A percentile compares a stretch with the other conserved stretches of the same genome.
phyloP scores from a whole-genome alignment of 148 eudicot species.

The Cornus kousa region DNA sequence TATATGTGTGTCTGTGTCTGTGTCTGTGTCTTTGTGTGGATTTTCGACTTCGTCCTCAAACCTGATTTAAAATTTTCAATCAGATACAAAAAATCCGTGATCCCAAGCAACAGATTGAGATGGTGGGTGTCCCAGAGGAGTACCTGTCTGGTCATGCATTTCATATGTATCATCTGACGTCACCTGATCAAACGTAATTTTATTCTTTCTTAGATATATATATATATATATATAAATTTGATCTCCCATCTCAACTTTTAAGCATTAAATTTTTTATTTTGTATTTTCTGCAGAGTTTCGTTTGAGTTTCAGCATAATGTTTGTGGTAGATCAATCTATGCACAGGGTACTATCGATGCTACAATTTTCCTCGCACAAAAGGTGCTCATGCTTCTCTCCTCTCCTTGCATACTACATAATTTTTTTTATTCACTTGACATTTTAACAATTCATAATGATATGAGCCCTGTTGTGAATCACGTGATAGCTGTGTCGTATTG shows the following conservation, averaged over 20 bases:
- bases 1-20: too few relatives aligned
- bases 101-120: slow-evolving; percentile 68
- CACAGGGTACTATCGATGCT: slow-evolving; percentile 95
- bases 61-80: slow-evolving; percentile 4
- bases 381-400: slow-evolving; percentile 36
- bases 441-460: background rate
- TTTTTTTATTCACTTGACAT: background rate
- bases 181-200: slow-evolving; percentile 86
- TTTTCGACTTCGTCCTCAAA: background rate
- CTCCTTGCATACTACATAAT: background rate
- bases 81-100: slow-evolving; percentile 75
- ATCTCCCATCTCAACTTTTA: background rate
- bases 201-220: background rate
- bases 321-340: slow-evolving; percentile 96
- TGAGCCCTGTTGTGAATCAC: background rate
- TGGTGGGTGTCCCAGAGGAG: slow-evolving; percentile 93
- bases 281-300: slow-evolving; percentile 53
- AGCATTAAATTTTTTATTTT: slow-evolving; percentile 4
- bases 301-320: slow-evolving; percentile 97
- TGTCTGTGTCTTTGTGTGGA: background rate
- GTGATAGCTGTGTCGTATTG: background rate
- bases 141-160: slow-evolving; percentile 86
- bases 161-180: slow-evolving; percentile 79
- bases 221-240: background rate
- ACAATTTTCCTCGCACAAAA: slow-evolving; percentile 80